Evolutionary conservation across 768 basidiomycete species (phyloP).

Genomic region (Boletus edulis): DNA sequence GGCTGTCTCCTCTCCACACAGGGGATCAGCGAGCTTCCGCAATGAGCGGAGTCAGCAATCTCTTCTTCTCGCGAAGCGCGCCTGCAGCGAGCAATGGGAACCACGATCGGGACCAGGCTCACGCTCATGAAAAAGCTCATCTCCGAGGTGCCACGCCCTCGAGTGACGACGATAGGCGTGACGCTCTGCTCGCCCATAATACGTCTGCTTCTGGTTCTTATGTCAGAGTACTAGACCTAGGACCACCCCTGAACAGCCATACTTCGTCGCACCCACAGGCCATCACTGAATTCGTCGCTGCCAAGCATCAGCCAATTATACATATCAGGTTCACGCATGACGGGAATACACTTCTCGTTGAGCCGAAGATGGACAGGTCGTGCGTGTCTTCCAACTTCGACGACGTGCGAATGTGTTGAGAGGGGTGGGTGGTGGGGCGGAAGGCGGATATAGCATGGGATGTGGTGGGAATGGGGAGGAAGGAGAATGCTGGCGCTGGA

Average conservation of each 20-base stretch:
- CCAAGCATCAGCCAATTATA: slow-evolving; percentile 45
- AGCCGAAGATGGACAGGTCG: slow-evolving; percentile 53
- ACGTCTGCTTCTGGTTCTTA: slow-evolving; percentile 34
- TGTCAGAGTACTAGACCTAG: slow-evolving; percentile 58
- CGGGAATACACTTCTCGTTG: slow-evolving; percentile 24
- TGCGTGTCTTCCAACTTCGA: slow-evolving; percentile 46
- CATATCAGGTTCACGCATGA: slow-evolving; percentile 42
- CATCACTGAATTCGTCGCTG: slow-evolving; percentile 34
- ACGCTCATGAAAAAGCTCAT: too few species aligned
- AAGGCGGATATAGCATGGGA: neutral
- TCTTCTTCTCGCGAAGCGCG: slow-evolving; percentile 63
- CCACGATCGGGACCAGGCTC: slow-evolving; percentile 10
- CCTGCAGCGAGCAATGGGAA: slow-evolving; percentile 38
- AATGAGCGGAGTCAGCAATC: slow-evolving; percentile 30
- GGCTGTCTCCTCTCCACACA: slow-evolving; percentile 20
- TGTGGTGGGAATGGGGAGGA: neutral
- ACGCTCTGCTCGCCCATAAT: slow-evolving; percentile 4
- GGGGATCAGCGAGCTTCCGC: slow-evolving; percentile 21
- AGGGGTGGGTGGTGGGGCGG: neutral
- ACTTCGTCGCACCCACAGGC: slow-evolving; percentile 11
- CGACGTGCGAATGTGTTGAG: slow-evolving; percentile 19
- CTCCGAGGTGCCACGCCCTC: slow-evolving; percentile 16
- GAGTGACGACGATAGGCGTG: slow-evolving; percentile 13
- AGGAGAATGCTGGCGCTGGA: neutral
- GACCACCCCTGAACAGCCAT: slow-evolving; percentile 24